Evolutionary conservation across 768 basidiomycete genomes (phyloP), one percentile per base, ranked within the genome.

Genomic region (Agrocybe praecox): DNA sequence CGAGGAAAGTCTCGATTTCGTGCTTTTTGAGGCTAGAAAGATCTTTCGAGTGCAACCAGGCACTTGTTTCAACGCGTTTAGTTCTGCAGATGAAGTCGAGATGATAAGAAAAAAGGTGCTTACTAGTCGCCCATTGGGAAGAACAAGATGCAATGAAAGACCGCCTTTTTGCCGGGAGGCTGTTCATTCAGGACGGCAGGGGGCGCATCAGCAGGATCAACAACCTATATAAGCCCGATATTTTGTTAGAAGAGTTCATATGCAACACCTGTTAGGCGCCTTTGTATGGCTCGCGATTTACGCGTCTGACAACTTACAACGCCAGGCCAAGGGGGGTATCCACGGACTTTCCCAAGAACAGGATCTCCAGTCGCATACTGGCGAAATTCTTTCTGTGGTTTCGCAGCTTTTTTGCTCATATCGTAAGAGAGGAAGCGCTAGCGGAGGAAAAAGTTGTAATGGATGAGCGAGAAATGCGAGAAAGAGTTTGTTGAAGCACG

Each of bases 101-200:
- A 26, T 26, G 33, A 51, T 23, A 51, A 54, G 46, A 43, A 51
- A 55, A 63, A 49, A 44, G 43, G 14, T 19, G 87, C 96, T 71
- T 66, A 98, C 97, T 88, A 92, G 74, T 98, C 96, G 50, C 92
- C 95, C 24, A 83, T 83, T 5, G 97, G 95, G 83, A 97, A 98
- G 83, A 96, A 99, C 61, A 88, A 80, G 29, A 84, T 74, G 52
- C 80, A 81, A 73, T 91, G 88, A 62, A 86, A 88, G 12, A 75
- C 77, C 10, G 82, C 76, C 73, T 91, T 95, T 74, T 89, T 90
- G 64, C 78, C 80, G 2, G 74, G 70, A 10, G 96, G 94, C 18
- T 88, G 88, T 68, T 92, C 89, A 62, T 78, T 84, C 50, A 73
- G 62, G 6, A 98, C 94, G 2, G 57, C 61, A 17, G 75, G 61